Base-by-base conservation (phyloP, 23 red algal genomes). In the Gracilaria vermiculophylla region DNA sequence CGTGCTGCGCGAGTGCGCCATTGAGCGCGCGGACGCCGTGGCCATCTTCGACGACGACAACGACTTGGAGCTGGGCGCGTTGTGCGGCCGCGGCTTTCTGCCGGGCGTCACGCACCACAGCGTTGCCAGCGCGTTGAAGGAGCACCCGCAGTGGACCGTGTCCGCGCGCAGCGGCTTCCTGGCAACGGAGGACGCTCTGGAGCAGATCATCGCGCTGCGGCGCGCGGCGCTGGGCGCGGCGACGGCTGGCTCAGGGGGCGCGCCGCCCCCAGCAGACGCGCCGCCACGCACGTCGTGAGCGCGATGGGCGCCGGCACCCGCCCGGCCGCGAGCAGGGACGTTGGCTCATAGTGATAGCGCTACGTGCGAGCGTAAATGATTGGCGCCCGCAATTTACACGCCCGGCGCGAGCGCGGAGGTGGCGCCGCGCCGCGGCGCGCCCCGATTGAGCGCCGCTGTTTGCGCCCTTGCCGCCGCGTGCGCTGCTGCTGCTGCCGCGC, bases 11-110 rank as follows among this genome's bases (percentile, higher is more conserved):
- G 33, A 49, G 23, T 31, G 60, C 36, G 21, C 28, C 48, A 54
- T 87, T 17, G 57, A 52, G 11, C 2, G 76, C 16, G 51, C 29
- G 17, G 44, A 92, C 39, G 52, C 88, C 9, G 83, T 93, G 48
- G 89, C 89, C 6, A 10, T 93, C 35, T 91, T 98, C 74, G 96
- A 98, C 65, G 96, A 98, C 78, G 92, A 98, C 34, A 98, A 98
- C 64, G 96, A 98, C 75, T 15, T 98, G 27, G 87, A 93, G 21
- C 53, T 98, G 23, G 96, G 91, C 31, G 37, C 49, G 9, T 65
- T 92, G 14, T 60, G 41, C 64, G 88, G 92, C 1, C 31, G 53
- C 1, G 82, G 75, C 23, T 93, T 94, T 66, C 35, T 98, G 40
- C 89, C 93, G 25, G 82, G 79, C 19, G 81, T 98, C 48, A 93